Evolutionary conservation across 257 asterid genomes (phyloP).

Genomic region (Catharanthus roseus): DNA sequence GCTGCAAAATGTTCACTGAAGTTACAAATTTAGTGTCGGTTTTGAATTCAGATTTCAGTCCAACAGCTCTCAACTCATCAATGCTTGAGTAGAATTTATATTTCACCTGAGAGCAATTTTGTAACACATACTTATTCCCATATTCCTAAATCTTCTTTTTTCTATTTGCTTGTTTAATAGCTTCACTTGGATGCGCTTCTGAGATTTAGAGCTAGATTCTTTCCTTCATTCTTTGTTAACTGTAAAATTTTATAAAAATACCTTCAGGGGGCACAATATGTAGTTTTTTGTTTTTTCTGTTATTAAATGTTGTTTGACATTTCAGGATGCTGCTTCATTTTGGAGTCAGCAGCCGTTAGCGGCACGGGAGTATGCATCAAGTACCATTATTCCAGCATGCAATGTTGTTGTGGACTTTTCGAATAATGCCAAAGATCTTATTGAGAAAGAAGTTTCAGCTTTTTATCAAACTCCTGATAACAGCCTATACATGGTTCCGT

Average conservation of each 20-base stretch:
- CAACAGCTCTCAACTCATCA: too few relatives aligned
- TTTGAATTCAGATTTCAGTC: neutral
- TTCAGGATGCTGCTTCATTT: constrained; percentile 93
- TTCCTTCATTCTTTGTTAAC: neutral
- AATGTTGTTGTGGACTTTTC: constrained; percentile 72
- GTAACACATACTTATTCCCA: neutral
- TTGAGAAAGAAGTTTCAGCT: constrained; percentile 86
- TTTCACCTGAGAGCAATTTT: neutral
- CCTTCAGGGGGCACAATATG: neutral
- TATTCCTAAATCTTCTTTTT: neutral
- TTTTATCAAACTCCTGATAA: constrained; percentile 87
- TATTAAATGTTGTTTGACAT: constrained; percentile 13
- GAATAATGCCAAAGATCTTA: constrained; percentile 70
- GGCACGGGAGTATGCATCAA: constrained; percentile 86
- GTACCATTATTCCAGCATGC: constrained; percentile 89
- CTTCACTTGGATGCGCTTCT: neutral
- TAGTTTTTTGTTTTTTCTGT: constrained; percentile 9
- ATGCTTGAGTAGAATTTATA: neutral
- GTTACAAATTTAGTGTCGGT: neutral
- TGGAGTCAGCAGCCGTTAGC: constrained; percentile 98
- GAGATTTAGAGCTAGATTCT: neutral
- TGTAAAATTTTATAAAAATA: neutral
- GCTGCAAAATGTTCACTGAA: neutral
- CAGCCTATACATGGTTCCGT: constrained; percentile 93
- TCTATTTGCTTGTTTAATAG: neutral